phyloP scores from a whole-genome alignment of 176 grass and related monocot genomes.

The Metroxylon sagu region DNA sequence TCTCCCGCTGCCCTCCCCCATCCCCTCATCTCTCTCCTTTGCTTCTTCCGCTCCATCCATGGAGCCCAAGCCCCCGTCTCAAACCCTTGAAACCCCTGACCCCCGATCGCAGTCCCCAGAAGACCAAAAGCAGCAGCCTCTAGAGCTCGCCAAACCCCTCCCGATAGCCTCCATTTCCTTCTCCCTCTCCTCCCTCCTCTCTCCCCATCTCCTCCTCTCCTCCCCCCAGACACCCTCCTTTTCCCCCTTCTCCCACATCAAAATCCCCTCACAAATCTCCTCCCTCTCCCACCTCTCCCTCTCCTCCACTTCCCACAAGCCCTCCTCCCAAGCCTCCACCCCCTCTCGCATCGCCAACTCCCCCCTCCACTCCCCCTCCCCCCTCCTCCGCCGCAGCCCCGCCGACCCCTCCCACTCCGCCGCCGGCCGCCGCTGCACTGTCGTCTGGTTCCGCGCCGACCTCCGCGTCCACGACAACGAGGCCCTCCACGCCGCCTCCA shows the following conservation, averaged over 20 bases:
- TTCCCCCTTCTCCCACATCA: slow-evolving; percentile 14
- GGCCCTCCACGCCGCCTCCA: slow-evolving; percentile 33
- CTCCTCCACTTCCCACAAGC: slow-evolving; percentile 2
- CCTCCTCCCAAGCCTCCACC: slow-evolving; percentile 13
- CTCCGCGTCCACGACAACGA: slow-evolving; percentile 81
- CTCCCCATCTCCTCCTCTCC: slow-evolving; percentile 20
- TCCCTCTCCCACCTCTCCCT: slow-evolving; percentile 37
- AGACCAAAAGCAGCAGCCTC: too few relatives aligned
- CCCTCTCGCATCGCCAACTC: slow-evolving; percentile 3
- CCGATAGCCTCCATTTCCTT: slow-evolving; percentile 9
- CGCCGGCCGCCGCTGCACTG: slow-evolving; percentile 49
- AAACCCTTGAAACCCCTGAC: too few relatives aligned
- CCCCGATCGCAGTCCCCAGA: not conserved
- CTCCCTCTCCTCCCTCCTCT: slow-evolving; percentile 6
- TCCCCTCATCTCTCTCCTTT: not conserved
- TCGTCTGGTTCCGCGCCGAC: slow-evolving; percentile 83
- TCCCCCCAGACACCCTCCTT: slow-evolving; percentile 5
- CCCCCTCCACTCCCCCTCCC: slow-evolving; percentile 3
- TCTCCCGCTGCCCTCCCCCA: slow-evolving; percentile 19
- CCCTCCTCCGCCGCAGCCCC: slow-evolving; percentile 28
- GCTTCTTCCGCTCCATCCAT: slow-evolving; percentile 3
- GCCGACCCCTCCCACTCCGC: slow-evolving; percentile 34
- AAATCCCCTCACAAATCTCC: slow-evolving; percentile 40
- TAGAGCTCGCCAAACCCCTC: not conserved
- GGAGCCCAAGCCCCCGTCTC: slow-evolving; percentile 16